Evolutionary conservation across 257 asterid species (phyloP).

Genomic region (Solanum corneliomulleri): DNA sequence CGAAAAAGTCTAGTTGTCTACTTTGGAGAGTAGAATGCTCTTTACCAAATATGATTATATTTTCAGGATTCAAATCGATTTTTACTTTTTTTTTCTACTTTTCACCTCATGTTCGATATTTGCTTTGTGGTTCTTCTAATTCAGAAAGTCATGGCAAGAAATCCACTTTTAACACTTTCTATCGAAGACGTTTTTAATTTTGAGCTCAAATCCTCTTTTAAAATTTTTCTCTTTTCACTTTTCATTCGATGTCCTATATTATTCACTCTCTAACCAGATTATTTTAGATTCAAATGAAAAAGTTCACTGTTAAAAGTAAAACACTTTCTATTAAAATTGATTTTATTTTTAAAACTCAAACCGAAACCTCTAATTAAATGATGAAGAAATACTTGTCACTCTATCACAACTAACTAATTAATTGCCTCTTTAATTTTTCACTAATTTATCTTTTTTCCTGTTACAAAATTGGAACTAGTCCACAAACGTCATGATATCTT

Average conservation of each 20-base stretch:
- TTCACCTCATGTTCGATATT: not conserved
- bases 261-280: not conserved
- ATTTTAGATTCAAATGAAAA: not conserved
- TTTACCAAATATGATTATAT: not conserved
- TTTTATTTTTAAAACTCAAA: not conserved
- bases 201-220: not conserved
- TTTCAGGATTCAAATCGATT: no score
- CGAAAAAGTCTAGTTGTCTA: not conserved
- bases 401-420: not conserved
- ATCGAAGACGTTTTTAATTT: not conserved
- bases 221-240: not conserved
- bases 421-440: not conserved
- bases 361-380: not conserved
- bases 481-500: constrained; percentile 3
- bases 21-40: not conserved
- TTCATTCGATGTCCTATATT: not conserved
- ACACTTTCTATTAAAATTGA: not conserved
- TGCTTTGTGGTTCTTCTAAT: not conserved
- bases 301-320: no score
- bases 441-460: not conserved
- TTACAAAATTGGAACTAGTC: constrained; percentile 3
- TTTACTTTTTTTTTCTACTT: not conserved
- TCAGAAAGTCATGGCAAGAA: not conserved
- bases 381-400: not conserved
- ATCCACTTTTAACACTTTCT: not conserved